phyloP scores from a whole-genome alignment of 1,139 yeast genomes.

The Lodderomyces oxycetoniae region DNA sequence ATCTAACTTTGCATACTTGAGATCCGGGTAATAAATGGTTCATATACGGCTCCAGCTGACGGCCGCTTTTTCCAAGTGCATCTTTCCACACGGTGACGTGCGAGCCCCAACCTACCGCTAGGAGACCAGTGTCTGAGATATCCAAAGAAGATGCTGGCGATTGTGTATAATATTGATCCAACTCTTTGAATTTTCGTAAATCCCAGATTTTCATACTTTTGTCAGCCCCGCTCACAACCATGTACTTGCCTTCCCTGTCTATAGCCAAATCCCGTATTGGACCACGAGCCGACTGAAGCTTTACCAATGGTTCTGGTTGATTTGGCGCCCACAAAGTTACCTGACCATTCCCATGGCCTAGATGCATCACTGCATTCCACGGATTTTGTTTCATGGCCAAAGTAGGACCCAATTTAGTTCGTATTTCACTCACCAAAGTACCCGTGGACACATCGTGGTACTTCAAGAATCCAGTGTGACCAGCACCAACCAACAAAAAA shows the following conservation, averaged over 20 bases:
- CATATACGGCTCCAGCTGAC: conserved; percentile 81
- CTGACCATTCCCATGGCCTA: conserved; percentile 92
- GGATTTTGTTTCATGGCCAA: conserved; percentile 86
- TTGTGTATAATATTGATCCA: conserved; percentile 73
- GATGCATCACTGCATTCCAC: conserved; percentile 91
- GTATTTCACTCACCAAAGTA: conserved; percentile 68
- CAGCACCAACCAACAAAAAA: conserved; percentile 80
- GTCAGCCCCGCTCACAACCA: conserved; percentile 93
- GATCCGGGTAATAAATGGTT: conserved; percentile 81
- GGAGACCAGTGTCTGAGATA: conserved; percentile 82
- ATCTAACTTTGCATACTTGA: conserved; percentile 59
- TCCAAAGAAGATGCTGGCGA: conserved; percentile 80
- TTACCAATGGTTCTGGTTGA: conserved; percentile 80
- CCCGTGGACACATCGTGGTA: conserved; percentile 98
- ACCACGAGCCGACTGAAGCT: conserved; percentile 75
- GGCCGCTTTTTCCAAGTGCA: conserved; percentile 42
- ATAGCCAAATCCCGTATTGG: conserved; percentile 83
- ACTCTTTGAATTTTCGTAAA: conserved; percentile 71
- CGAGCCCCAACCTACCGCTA: conserved; percentile 92
- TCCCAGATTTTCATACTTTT: conserved; percentile 90
- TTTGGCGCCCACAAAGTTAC: conserved; percentile 93
- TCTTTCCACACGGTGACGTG: conserved; percentile 90
- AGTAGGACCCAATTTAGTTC: conserved; percentile 90
- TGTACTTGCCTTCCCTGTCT: conserved; percentile 88
- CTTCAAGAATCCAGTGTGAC: conserved; percentile 80